Evolutionary conservation across 108 stramenopile species (phyloP).

Genomic region (Pelagomonas calceolata): DNA sequence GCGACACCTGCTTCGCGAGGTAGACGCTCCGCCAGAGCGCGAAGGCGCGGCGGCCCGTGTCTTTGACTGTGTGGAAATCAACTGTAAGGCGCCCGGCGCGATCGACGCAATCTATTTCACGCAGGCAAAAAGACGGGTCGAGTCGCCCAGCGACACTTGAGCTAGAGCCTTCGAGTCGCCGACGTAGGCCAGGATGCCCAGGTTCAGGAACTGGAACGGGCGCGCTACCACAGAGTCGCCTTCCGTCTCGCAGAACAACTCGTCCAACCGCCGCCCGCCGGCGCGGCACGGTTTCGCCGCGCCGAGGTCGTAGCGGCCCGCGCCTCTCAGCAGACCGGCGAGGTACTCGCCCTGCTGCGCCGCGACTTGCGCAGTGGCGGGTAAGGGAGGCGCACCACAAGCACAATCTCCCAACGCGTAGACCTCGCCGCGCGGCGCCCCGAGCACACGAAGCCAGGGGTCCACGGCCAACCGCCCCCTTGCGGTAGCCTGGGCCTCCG

Average conservation of each 20-base stretch:
- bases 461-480: conserved; percentile 75
- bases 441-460: conserved; percentile 77
- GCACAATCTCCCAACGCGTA: conserved; percentile 82
- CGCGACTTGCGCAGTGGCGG: conserved; percentile 84
- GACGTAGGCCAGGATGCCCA: conserved; percentile 86
- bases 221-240: conserved; percentile 35
- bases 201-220: conserved; percentile 85
- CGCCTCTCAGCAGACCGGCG: conserved; percentile 52
- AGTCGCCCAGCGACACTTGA: conserved; percentile 10
- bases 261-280: neutral
- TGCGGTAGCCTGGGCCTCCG: conserved; percentile 42
- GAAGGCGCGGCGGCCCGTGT: conserved; percentile 51
- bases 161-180: conserved; percentile 62
- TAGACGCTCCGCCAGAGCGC: conserved; percentile 62
- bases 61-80: no score
- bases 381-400: conserved; percentile 41
- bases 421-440: conserved; percentile 53
- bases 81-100: no score
- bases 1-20: conserved; percentile 60
- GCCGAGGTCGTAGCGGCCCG: neutral
- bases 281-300: neutral
- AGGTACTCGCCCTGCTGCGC: conserved; percentile 82
- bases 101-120: no score
- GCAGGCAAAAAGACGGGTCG: no score
- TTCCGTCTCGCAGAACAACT: no score